phyloP scores from a whole-genome alignment of 345 rosid species.

The Syzygium grande region DNA sequence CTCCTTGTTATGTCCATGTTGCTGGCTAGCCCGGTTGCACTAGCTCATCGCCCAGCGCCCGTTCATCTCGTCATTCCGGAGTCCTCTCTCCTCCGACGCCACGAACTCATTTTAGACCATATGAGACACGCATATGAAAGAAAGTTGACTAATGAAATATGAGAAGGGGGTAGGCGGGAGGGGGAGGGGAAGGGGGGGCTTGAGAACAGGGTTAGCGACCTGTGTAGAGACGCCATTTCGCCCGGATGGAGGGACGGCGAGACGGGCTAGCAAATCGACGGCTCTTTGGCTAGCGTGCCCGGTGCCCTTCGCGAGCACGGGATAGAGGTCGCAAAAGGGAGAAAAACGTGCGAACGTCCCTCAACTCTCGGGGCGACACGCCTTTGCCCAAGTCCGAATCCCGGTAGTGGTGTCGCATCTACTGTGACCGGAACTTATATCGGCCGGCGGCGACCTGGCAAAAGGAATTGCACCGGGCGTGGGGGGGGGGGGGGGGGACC shows the following conservation, averaged over 20 bases:
- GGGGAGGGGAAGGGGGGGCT: neutral
- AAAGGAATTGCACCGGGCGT: neutral
- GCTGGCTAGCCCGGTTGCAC: neutral
- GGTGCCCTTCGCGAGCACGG: neutral
- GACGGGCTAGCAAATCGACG: neutral
- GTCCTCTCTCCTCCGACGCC: neutral
- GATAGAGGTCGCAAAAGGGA: neutral
- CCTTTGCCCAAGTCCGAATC: neutral
- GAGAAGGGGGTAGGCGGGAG: no score
- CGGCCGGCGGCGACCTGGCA: neutral
- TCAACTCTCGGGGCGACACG: neutral
- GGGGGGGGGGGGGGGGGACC: neutral
- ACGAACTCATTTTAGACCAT: neutral
- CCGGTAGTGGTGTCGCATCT: neutral
- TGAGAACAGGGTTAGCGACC: neutral
- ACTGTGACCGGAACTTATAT: neutral
- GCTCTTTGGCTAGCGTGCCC: neutral
- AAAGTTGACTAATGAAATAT: neutral
- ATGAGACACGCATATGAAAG: no score
- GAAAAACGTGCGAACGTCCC: neutral
- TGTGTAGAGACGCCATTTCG: neutral
- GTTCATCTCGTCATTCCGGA: neutral
- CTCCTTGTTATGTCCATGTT: neutral
- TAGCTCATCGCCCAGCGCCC: neutral
- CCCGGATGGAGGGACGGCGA: neutral